phyloP scores from a whole-genome alignment of 1,284 basidiomycete species.

The Flammula alnicola region DNA sequence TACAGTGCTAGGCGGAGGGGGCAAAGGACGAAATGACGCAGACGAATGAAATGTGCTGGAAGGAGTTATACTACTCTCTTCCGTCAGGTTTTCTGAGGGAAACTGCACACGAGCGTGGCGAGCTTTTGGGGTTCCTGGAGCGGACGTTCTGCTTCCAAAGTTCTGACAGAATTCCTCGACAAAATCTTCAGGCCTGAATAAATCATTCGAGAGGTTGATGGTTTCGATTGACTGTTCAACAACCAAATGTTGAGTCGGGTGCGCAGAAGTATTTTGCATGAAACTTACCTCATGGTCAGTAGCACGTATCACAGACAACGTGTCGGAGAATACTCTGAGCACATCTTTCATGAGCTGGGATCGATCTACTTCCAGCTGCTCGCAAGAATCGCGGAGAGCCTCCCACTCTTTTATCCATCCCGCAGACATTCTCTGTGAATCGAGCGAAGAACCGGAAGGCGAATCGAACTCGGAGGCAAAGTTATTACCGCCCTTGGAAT shows the following conservation, averaged over 20 bases:
- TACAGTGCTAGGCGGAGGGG: no score
- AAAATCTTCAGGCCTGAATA: constrained; percentile 20
- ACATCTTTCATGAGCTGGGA: constrained; percentile 17
- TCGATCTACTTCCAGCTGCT: constrained; percentile 17
- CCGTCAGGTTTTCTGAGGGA: no score
- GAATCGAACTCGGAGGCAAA: not conserved
- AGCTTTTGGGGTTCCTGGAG: no score
- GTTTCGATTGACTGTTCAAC: constrained; percentile 15
- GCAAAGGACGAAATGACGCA: no score
- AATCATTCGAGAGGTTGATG: constrained; percentile 15
- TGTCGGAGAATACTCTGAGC: constrained; percentile 15
- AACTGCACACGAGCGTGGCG: no score
- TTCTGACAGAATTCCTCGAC: constrained; percentile 18
- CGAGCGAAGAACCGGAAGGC: not conserved
- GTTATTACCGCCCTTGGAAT: constrained; percentile 2
- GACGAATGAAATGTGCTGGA: no score
- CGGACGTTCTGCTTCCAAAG: not conserved
- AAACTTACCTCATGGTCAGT: constrained; percentile 19
- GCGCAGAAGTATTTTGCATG: not conserved
- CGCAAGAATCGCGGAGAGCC: constrained; percentile 16
- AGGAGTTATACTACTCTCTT: no score
- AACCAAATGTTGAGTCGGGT: not conserved
- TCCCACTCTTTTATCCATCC: constrained; percentile 15
- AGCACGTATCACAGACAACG: constrained; percentile 11
- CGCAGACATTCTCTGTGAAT: not conserved